Conservation (phyloP, 306 rosid genomes). For the Urtica urens region DNA sequence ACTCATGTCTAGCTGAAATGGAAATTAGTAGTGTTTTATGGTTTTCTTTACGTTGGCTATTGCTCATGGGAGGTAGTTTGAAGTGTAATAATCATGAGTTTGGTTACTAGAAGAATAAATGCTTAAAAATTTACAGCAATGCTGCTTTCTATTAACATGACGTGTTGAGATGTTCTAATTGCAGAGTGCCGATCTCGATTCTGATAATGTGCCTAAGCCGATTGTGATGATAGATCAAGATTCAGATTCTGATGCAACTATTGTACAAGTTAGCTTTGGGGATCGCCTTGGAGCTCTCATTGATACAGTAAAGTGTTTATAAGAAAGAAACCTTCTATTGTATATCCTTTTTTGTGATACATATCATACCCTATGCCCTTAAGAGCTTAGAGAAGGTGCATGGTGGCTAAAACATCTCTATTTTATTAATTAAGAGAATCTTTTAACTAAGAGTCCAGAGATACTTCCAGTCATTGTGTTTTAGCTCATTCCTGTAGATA, state of each 20-base stretch:
- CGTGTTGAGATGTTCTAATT: slow-evolving; percentile 22
- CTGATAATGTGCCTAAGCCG: slow-evolving; percentile 62
- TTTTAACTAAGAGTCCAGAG: no score
- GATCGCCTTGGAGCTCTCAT: slow-evolving; percentile 98
- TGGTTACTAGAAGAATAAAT: neutral
- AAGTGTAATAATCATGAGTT: neutral
- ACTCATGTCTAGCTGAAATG: no score
- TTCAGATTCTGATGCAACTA: slow-evolving; percentile 73
- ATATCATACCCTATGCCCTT: neutral
- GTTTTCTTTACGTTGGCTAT: no score
- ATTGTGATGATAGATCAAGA: slow-evolving; percentile 77
- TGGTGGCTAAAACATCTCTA: neutral
- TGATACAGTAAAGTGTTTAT: slow-evolving; percentile 61
- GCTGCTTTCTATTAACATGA: slow-evolving; percentile 3
- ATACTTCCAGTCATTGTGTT: no score
- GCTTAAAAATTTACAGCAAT: neutral
- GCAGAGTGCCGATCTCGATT: slow-evolving; percentile 44
- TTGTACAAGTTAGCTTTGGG: slow-evolving; percentile 85
- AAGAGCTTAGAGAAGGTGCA: neutral
- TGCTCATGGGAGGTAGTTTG: no score
- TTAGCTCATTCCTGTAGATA: no score
- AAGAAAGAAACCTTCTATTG: slow-evolving; percentile 15
- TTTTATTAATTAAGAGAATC: no score
- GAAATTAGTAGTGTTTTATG: no score
- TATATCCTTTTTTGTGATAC: neutral